These are phyloP conservation scores for Cyclostephanos tholiformis DNA, from an alignment of 108 stramenopile genomes.

Conservation along the genomic window DNA sequence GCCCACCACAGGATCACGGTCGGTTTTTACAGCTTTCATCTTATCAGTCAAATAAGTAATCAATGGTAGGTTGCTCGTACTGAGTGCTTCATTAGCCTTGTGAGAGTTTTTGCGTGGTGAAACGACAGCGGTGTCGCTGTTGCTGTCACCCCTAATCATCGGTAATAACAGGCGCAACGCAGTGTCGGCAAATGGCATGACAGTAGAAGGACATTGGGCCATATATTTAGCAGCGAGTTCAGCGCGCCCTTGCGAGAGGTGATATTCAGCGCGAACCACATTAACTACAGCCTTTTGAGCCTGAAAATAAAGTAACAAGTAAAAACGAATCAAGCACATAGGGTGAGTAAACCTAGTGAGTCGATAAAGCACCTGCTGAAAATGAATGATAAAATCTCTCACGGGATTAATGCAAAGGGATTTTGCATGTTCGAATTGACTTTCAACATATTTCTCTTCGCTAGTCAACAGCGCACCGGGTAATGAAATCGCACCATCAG, in stretches of 20 bases:
- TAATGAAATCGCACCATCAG: neutral
- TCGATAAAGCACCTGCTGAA: neutral
- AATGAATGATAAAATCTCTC: constrained; percentile 19
- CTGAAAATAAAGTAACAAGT: neutral
- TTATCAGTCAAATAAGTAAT: constrained; percentile 82
- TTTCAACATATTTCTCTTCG: constrained; percentile 78
- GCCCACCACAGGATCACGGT: constrained; percentile 67
- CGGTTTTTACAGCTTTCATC: constrained; percentile 71
- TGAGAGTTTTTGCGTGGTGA: constrained; percentile 46
- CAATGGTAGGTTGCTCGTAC: constrained; percentile 67
- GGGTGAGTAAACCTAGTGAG: neutral
- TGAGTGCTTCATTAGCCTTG: constrained; percentile 64
- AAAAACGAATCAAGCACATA: neutral
- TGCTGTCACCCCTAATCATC: constrained; percentile 57
- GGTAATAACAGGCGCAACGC: constrained; percentile 75
- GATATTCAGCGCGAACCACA: constrained; percentile 80
- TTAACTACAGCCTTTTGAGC: constrained; percentile 86
- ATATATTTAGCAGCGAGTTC: constrained; percentile 83
- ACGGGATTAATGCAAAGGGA: constrained; percentile 71
- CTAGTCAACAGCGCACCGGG: constrained; percentile 36
- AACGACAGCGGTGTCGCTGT: constrained; percentile 35
- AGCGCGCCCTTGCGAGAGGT: constrained; percentile 70
- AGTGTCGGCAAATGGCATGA: constrained; percentile 85
- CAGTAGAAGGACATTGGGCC: constrained; percentile 72
- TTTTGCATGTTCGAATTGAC: constrained; percentile 81